Evolutionary conservation across 352 stramenopile genomes (phyloP), one percentile per base, ranked within the genome.

Genomic region (Globisporangium cederbergense): DNA sequence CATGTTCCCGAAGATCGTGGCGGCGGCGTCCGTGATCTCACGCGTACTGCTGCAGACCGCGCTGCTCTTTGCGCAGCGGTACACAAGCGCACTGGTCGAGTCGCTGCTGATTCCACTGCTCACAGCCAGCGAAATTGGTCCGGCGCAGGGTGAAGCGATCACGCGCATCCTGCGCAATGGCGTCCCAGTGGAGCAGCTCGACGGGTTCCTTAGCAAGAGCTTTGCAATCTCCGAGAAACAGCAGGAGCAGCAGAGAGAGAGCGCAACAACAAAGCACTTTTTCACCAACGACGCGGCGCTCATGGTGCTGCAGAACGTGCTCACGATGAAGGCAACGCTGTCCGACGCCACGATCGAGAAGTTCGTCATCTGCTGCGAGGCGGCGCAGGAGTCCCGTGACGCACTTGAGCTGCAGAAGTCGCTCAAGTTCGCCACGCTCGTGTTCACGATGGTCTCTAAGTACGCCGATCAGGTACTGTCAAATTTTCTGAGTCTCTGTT

Each of bases 301-400:
- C 14, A 70, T 91, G 22, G 78, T 91, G n/a, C 81, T 87, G 50
- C 84, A 91, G 64, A 93, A 88, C 57, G 76, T 87, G 22, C 63
- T 93, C 46, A 89, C 81, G 36, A 71, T 76, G 25, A 88, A 90
- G 20, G 76, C 84, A 28, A 54, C 63, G 20, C 71, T 91, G n/a
- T 70, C 77, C 2, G 38, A 60, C 13, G 16, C 73, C 11, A 88
- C 81, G 0, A 50, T 91, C 18, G 79, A 89, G 46, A 67, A 57
- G 45, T 75, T 86, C 66, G 59, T 89, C 62, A 66, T 50, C 53
- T 76, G 70, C 22, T 82, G 71, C 30, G 79, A 89, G 55, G 30
- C 62, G 11, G 74, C 72, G 34, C 61, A 84, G 16, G 77, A 89
- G 52, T 64, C 64, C 60, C 20, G 7, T 5, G 73, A 76, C 38